Base-by-base conservation (phyloP, 2,329 filamentous ascomycete genomes). In the Penicillium sp. region DNA sequence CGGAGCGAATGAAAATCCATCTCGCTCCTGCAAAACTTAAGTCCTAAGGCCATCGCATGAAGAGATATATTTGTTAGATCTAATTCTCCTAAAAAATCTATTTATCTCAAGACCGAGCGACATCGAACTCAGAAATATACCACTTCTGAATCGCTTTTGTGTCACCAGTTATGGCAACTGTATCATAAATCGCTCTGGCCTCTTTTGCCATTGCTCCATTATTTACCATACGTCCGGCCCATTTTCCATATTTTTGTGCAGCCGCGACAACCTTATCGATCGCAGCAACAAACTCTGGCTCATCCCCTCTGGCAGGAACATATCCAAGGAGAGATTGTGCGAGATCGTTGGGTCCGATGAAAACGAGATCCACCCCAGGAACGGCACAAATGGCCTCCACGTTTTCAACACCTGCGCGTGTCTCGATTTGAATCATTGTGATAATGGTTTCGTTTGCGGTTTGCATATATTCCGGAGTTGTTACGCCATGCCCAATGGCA, bases 161-260 rank as follows among this genome's bases (percentile, higher is more conserved):
- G 54, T 82, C 79, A 21, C 73, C 73, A 3, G 73, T 80, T 16
- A 82, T 76, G 5, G 79, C 77, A 4, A 79, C 76, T 0, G 74
- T 79, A 57, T 82, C 79, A 64, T 74, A 81, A 13, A 45, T 65
- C 29, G 67, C 54, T 46, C 68, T 66, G 7, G 65, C 72, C 58
- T 78, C 70, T 71, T 80, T 81, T 4, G 75, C 74, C 49, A 65
- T 58, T 3, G 67, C 65, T 46, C 78, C 77, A 63, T 82, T 74
- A 56, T 81, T 80, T 1, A 77, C 74, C 73, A 83, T 74, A 2
- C 79, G 74, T 0, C 84, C 88, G 6, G 81, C 82, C 76, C 87
- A 88, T 74, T 89, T 90, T 21, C 86, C 87, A 11, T 87, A 81
- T 59, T 79, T 81, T 51, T 80, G 78, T 3, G 84, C 82, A 3